A percentile compares a stretch with the other conserved stretches of the same genome.
These are phyloP conservation scores for Bothia castanella DNA, from an alignment of 1,284 basidiomycete species.

Conservation along the genomic window DNA sequence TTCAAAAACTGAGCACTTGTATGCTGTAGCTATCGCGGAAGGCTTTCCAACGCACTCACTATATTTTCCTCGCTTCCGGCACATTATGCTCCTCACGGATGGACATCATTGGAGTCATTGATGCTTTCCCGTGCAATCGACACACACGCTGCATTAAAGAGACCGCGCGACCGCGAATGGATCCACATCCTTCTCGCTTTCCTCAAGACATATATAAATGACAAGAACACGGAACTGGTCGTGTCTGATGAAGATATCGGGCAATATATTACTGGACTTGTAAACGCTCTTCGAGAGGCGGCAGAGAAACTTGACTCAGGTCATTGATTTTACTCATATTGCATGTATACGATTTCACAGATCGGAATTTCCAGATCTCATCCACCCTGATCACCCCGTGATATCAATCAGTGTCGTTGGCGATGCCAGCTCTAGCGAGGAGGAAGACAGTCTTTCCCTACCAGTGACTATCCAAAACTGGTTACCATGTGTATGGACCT, in stretches of 20 bases:
- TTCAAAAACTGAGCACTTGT: conserved; percentile 15
- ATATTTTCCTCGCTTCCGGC: conserved; percentile 75
- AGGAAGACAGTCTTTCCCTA: conserved; percentile 63
- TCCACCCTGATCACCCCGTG: conserved; percentile 64
- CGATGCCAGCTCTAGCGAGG: conserved; percentile 47
- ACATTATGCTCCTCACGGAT: conserved; percentile 75
- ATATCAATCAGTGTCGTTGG: conserved; percentile 49
- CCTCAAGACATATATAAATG: conserved; percentile 61
- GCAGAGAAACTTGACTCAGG: conserved; percentile 55
- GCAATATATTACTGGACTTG: conserved; percentile 52
- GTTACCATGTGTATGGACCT: conserved; percentile 61
- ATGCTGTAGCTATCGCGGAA: conserved; percentile 57
- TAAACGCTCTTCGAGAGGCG: conserved; percentile 48
- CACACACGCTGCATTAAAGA: conserved; percentile 52
- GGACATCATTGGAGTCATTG: conserved; percentile 73
- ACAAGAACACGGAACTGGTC: conserved; percentile 49
- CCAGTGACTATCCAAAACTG: conserved; percentile 56
- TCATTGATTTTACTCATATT: conserved; percentile 27
- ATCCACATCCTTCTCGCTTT: conserved; percentile 66
- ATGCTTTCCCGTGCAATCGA: conserved; percentile 70
- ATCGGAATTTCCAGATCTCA: conserved; percentile 48
- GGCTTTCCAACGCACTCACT: conserved; percentile 56
- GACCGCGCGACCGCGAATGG: conserved; percentile 68
- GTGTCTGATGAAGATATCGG: conserved; percentile 48
- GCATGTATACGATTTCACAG: conserved; percentile 3